Percentiles rank a stretch among this genome's conserved stretches.
These are phyloP conservation scores for Herpetospermum pedunculosum DNA, from an alignment of 306 rosid species.

Conservation along the genomic window DNA sequence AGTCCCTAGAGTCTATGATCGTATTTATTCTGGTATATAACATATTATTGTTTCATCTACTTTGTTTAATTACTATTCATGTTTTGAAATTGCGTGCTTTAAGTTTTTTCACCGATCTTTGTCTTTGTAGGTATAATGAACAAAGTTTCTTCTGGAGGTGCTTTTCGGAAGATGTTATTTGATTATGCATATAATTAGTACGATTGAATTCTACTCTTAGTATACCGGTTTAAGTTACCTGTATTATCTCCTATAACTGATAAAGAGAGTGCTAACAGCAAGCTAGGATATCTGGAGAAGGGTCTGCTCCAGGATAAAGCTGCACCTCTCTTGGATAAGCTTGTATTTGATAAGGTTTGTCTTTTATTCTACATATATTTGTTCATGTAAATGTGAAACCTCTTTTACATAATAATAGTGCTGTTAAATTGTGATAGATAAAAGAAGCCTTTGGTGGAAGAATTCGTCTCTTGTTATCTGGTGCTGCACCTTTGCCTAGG, in stretches of 20 bases:
- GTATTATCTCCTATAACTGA: slow-evolving; percentile 27
- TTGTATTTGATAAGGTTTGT: slow-evolving; percentile 66
- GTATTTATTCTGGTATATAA: slow-evolving; percentile 43
- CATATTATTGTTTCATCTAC: not conserved
- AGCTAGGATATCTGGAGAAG: slow-evolving; percentile 60
- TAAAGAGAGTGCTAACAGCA: slow-evolving; percentile 29
- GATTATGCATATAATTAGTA: slow-evolving; percentile 78
- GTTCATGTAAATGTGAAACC: not conserved
- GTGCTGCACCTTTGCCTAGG: slow-evolving; percentile 80
- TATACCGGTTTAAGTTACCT: not conserved
- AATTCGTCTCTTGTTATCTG: slow-evolving; percentile 58
- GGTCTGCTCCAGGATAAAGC: slow-evolving; percentile 68
- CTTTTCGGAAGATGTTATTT: slow-evolving; percentile 42
- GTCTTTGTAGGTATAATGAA: slow-evolving; percentile 36
- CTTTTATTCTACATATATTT: not conserved
- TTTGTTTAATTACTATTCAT: not conserved
- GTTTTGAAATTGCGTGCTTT: slow-evolving; percentile 8
- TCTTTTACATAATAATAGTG: slow-evolving; percentile 3
- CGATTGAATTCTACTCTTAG: slow-evolving; percentile 5
- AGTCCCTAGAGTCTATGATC: slow-evolving; percentile 85
- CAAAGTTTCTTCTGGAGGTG: slow-evolving; percentile 63
- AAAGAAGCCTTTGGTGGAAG: slow-evolving; percentile 75
- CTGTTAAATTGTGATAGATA: slow-evolving; percentile 27
- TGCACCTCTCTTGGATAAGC: slow-evolving; percentile 73
- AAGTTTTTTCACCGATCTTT: slow-evolving; percentile 8